These are phyloP conservation scores for Phialophora chinensis DNA, from an alignment of 2,329 filamentous ascomycete species.

Conservation along the genomic window DNA sequence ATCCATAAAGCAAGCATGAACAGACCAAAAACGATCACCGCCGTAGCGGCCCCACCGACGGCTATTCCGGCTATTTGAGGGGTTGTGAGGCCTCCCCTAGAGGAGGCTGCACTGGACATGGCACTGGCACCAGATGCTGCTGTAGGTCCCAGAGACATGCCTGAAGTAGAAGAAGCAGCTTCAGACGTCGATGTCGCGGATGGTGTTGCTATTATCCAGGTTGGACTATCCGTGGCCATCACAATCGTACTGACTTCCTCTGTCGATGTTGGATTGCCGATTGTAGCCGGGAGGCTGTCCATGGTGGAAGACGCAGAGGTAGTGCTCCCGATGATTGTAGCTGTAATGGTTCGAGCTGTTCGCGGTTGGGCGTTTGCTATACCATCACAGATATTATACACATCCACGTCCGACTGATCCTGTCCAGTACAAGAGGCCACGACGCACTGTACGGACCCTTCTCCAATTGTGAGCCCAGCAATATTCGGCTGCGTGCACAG, in stretches of 20 bases:
- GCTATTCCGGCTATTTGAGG: slow-evolving; percentile 65
- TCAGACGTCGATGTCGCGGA: slow-evolving; percentile 10
- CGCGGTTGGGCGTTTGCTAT: slow-evolving; percentile 59
- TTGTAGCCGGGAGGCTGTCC: slow-evolving; percentile 26
- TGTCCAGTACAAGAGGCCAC: slow-evolving; percentile 61
- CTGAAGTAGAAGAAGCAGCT: slow-evolving; percentile 30
- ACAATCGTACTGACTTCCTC: slow-evolving; percentile 35
- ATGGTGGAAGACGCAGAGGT: slow-evolving; percentile 47
- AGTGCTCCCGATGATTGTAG: slow-evolving; percentile 58
- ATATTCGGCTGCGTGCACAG: slow-evolving; percentile 66
- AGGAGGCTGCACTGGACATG: slow-evolving; percentile 5
- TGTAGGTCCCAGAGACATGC: slow-evolving; percentile 33
- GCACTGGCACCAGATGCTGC: slow-evolving; percentile 26
- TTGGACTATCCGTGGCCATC: slow-evolving; percentile 27
- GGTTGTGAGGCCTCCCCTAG: slow-evolving; percentile 42
- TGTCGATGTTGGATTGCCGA: slow-evolving; percentile 30
- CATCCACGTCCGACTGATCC: slow-evolving; percentile 53
- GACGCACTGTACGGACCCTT: slow-evolving; percentile 72
- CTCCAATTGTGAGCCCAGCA: slow-evolving; percentile 72
- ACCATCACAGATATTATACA: slow-evolving; percentile 63
- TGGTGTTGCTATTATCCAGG: slow-evolving; percentile 25
- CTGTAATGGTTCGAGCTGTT: slow-evolving; percentile 65
- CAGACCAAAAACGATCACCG: slow-evolving; percentile 56
- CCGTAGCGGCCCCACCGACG: slow-evolving; percentile 59
- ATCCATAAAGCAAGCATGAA: slow-evolving; percentile 46